Conservation (phyloP, 2,329 filamentous ascomycete genomes). For the Periconia digitata region DNA sequence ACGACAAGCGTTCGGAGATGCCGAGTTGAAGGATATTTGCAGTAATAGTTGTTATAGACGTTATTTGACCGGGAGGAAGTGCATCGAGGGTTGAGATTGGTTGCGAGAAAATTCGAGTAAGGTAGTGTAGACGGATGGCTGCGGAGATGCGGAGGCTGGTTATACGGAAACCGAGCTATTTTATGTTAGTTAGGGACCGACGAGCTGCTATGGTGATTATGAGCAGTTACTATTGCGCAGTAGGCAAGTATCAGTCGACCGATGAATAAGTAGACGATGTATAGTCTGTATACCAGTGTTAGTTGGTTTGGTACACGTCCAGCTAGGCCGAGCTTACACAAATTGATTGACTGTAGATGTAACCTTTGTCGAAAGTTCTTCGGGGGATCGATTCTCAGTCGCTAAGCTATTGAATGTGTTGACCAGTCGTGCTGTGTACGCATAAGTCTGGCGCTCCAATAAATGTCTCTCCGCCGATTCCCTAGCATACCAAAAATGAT, state of each 20-base stretch:
- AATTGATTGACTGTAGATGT: conserved; percentile 21
- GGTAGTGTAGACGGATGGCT: conserved; percentile 25
- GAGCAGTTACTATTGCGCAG: conserved; percentile 51
- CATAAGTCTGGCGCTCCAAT: not conserved
- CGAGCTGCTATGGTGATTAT: not conserved
- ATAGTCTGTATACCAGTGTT: conserved; percentile 23
- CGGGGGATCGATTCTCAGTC: not conserved
- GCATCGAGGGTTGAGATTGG: conserved; percentile 28
- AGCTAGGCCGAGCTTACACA: conserved; percentile 10
- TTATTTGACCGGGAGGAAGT: conserved; percentile 29
- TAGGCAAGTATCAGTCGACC: conserved; percentile 59
- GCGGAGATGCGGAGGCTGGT: conserved; percentile 29
- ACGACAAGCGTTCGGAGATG: conserved; percentile 30
- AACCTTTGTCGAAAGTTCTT: conserved; percentile 4
- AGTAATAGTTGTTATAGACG: no score
- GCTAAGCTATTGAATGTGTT: conserved; percentile 13
- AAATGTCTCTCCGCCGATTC: not conserved
- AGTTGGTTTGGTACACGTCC: not conserved
- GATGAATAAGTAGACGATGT: conserved; percentile 61
- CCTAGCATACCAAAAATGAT: conserved; percentile 53
- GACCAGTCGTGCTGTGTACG: conserved; percentile 15
- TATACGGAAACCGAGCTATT: conserved; percentile 27
- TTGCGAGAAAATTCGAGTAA: conserved; percentile 23
- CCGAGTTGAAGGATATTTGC: conserved; percentile 29
- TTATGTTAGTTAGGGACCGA: conserved; percentile 3